A percentile compares a stretch with the other conserved stretches of the same genome.
Conservation (phyloP, 2,329 filamentous ascomycete genomes). For the Plectosphaerella cucumerina region DNA sequence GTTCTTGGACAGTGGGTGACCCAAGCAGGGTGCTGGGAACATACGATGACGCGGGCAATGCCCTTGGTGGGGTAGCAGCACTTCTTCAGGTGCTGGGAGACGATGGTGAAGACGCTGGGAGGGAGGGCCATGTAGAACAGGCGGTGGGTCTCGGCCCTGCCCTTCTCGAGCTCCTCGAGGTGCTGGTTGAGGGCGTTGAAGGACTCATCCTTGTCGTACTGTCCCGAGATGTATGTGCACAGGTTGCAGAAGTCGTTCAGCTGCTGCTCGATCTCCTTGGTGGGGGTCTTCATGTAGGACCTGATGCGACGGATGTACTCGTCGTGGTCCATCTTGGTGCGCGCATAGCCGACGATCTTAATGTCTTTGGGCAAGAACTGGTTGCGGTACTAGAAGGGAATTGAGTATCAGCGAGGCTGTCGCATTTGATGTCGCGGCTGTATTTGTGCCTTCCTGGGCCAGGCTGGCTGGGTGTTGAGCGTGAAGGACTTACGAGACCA, state of each 20-base stretch:
- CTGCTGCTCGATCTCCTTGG: constrained; percentile 95
- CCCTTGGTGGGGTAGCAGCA: constrained; percentile 93
- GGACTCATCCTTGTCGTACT: constrained; percentile 95
- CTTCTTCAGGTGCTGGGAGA: constrained; percentile 94
- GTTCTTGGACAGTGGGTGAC: not conserved
- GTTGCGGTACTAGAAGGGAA: constrained; percentile 74
- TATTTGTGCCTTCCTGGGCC: not conserved
- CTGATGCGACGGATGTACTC: constrained; percentile 93
- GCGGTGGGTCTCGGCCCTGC: constrained; percentile 77
- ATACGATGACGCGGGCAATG: constrained; percentile 88
- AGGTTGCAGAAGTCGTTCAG: constrained; percentile 82
- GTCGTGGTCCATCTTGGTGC: constrained; percentile 98
- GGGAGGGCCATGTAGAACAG: constrained; percentile 99
- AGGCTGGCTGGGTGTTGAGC: not conserved
- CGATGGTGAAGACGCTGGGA: constrained; percentile 95
- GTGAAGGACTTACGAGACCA: constrained; percentile 71
- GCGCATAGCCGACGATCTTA: constrained; percentile 96
- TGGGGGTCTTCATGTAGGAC: constrained; percentile 98
- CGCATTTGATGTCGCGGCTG: not conserved
- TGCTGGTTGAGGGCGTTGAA: constrained; percentile 84
- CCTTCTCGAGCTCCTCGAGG: constrained; percentile 79
- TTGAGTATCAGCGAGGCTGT: not conserved
- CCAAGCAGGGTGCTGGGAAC: constrained; percentile 23
- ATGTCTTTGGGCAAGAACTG: constrained; percentile 97
- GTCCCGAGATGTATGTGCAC: constrained; percentile 93